A percentile compares a stretch with the other conserved stretches of the same genome.
These are phyloP conservation scores for Leccinum arenicola DNA, from an alignment of 768 basidiomycete genomes.

Conservation along the genomic window DNA sequence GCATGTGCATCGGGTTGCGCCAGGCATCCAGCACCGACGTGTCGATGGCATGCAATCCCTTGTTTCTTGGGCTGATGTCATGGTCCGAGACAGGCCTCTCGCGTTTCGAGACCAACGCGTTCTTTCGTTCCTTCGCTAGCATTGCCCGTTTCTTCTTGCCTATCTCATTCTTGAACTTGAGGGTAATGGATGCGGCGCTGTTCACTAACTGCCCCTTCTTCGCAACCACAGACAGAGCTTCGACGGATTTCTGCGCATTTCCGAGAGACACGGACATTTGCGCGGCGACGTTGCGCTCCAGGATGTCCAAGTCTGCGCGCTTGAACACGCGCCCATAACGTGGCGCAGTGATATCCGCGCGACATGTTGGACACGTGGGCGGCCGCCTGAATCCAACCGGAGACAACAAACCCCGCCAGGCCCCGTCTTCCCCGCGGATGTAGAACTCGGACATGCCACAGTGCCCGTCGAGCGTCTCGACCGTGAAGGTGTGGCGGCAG, in stretches of 20 bases:
- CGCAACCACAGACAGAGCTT: conserved; percentile 23
- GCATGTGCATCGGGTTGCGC: conserved; percentile 34
- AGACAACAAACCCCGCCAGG: conserved; percentile 43
- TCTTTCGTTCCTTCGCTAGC: conserved; percentile 13
- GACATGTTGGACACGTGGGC: conserved; percentile 63
- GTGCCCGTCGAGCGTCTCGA: conserved; percentile 66
- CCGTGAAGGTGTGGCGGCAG: conserved; percentile 66
- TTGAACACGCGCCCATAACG: conserved; percentile 64
- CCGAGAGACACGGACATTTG: conserved; percentile 47
- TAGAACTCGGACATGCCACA: conserved; percentile 55
- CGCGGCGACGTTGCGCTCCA: conserved; percentile 60
- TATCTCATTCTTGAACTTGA: conserved; percentile 13
- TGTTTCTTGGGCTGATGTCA: conserved; percentile 27
- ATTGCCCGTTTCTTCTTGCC: neutral
- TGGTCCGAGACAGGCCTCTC: conserved; percentile 25
- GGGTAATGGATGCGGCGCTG: conserved; percentile 11
- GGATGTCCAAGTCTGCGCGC: conserved; percentile 58
- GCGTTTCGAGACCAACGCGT: conserved; percentile 12
- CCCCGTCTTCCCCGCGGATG: conserved; percentile 28
- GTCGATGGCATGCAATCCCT: conserved; percentile 31
- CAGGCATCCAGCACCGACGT: conserved; percentile 35
- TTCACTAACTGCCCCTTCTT: conserved; percentile 16
- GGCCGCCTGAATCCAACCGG: conserved; percentile 40
- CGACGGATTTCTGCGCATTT: conserved; percentile 28
- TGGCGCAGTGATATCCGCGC: conserved; percentile 50